Evolutionary conservation across 2,329 filamentous ascomycete genomes (phyloP), one percentile per base, ranked within the genome.

Genomic region (Phialophora chinensis): DNA sequence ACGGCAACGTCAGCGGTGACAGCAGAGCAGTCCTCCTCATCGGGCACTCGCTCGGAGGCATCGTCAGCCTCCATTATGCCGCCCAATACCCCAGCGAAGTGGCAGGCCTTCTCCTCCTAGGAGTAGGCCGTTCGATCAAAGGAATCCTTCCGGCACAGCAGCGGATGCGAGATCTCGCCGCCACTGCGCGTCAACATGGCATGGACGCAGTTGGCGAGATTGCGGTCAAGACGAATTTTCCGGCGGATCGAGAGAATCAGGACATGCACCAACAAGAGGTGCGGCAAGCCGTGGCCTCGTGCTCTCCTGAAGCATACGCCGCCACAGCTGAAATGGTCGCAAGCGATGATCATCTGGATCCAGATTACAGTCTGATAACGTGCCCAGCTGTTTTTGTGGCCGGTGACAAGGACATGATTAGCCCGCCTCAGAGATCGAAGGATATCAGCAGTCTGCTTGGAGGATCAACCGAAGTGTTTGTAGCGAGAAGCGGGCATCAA

Each of bases 31-130:
- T 77, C 61, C 56, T 60, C 50, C 67, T 78, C 57, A 68, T 79
- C 57, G 77, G 77, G 20, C 77, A 79, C 69, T 78, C 76, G 17
- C 73, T 79, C 56, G 77, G 77, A 17, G 74, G 71, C 59, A 75
- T 78, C 35, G 70, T 79, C 65, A 73, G 74, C n/a, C 72, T 79
- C 59, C 77, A 79, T 35, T 77, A 77, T 65, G 75, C 76, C n/a
- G 72, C 75, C n/a, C 49, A 65, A 35, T 59, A 75, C 64, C 72
- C 76, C 33, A 62, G 68, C 12, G 59, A 66, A 17, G 69, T 74
- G 31, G 52, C 62, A 35, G 74, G 71, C n/a, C 73, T 78, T 52
- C 68, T 73, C 8, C 72, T 78, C 14, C 73, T 79, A 23, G 77
- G 77, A 4, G 50, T 74, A 4, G 76, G 77, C 20, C 73, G 76